Percentiles rank a stretch among this genome's conserved stretches.
Conservation (phyloP, 345 rosid species). For the Melaleuca alternifolia region DNA sequence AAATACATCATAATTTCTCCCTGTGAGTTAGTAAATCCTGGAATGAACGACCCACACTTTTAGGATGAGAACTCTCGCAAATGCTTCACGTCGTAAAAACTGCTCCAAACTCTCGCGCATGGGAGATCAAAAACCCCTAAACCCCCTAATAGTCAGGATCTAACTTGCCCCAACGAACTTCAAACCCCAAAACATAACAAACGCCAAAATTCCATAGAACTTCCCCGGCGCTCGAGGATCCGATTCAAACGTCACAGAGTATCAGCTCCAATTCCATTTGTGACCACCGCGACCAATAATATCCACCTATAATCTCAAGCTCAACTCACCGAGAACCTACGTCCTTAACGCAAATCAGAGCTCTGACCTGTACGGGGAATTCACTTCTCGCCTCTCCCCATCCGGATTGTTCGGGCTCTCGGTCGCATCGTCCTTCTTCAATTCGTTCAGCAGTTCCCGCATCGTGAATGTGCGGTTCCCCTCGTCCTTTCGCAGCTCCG, state of each 20-base stretch:
- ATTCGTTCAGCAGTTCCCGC: constrained; percentile 72
- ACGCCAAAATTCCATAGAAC: neutral
- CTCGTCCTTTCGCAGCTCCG: constrained; percentile 35
- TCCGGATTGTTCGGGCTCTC: constrained; percentile 6
- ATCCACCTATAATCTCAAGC: neutral
- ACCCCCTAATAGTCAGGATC: neutral
- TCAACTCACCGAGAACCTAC: neutral
- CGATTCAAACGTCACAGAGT: neutral
- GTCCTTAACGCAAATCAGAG: neutral
- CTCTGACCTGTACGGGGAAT: constrained; percentile 53
- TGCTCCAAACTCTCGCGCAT: neutral
- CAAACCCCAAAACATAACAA: neutral
- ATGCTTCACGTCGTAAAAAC: neutral
- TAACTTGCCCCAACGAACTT: neutral
- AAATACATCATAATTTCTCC: neutral
- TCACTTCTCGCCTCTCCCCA: constrained; percentile 1
- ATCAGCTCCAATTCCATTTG: neutral
- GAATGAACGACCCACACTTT: neutral
- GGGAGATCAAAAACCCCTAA: neutral
- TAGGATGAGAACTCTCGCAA: neutral
- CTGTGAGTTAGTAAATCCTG: neutral
- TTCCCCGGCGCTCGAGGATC: neutral
- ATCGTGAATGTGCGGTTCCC: constrained; percentile 76
- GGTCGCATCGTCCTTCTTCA: constrained; percentile 60
- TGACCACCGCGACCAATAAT: neutral